Base-by-base conservation (phyloP, 2,329 filamentous ascomycete species). In the Aspergillus brasiliensis region DNA sequence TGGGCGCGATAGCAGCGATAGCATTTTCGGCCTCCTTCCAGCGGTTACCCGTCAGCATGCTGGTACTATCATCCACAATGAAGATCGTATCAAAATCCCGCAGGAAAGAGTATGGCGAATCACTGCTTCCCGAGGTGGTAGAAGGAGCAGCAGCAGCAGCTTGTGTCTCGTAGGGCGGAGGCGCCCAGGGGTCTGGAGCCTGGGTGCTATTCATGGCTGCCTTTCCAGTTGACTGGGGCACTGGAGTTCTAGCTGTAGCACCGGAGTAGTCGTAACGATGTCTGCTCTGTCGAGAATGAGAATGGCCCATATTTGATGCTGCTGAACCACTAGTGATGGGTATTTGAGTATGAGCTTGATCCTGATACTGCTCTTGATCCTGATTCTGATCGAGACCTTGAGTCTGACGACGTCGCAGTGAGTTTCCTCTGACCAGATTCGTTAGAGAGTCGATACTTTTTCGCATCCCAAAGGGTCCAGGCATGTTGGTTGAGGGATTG, bases 41-140 rank as follows among this genome's bases (percentile, higher is more conserved):
- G 21, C 83, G 84, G n/a, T 79, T 72, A 15, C 89, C 91, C 1
- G 81, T 80, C 94, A 98, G 80, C 94, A 98, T 98, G 67, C 89
- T 93, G 5, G 87, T 86, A n/a, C 89, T 92, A 79, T 98, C 94
- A 72, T 98, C 94, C 71, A 98, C 91, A 1, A 98, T 78, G 73
- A 98, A 93, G 58, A 94, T 78, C 31, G 92, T 97, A 77, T 98
- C 92, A 72, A 97, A 97, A 15, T 82, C 82, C 44, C 78, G 74
- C 5, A 98, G 86, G 72, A 96, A 96, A 2, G 87, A 84, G 72
- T 91, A 95, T 2, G 82, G 84, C 68, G 92, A 88, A 66, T 92
- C 88, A 8, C 63, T 51, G 60, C 60, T 49, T 69, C 63, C 21
- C 70, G 71, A 38, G 73, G 73, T 10, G 75, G 74, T 28, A 10